Conservation (phyloP, 305 asterid genomes). For the Salvia sclarea region DNA sequence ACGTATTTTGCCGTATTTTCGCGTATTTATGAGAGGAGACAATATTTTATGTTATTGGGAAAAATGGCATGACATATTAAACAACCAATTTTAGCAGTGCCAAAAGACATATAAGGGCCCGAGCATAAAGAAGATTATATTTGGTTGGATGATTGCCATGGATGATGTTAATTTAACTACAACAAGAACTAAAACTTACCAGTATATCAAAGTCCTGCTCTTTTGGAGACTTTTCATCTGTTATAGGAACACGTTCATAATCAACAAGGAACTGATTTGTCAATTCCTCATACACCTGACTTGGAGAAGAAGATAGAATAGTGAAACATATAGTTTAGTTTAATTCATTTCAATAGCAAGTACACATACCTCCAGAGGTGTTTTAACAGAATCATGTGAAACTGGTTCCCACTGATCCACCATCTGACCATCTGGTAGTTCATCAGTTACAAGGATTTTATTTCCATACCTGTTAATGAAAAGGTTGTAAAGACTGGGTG, state of each 20-base stretch:
- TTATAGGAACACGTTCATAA: conserved; percentile 94
- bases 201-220: conserved; percentile 96
- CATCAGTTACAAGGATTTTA: conserved; percentile 98
- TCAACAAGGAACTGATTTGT: conserved; percentile 78
- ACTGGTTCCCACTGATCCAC: conserved; percentile 99
- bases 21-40: background rate
- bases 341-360: conserved; percentile 22
- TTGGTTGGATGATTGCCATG: conserved; percentile 20
- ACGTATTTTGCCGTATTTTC: too few species aligned
- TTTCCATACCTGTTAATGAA: conserved; percentile 83
- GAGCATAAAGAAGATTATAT: conserved; percentile 22
- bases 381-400: conserved; percentile 74
- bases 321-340: conserved; percentile 35
- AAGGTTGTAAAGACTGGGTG: conserved; percentile 34
- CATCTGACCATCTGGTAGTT: conserved; percentile 99
- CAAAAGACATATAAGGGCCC: conserved; percentile 1
- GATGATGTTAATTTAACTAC: conserved; percentile 15
- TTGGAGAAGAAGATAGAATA: conserved; percentile 37
- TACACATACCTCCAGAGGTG: conserved; percentile 83
- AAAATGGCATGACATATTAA: conserved; percentile 16
- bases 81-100: conserved; percentile 19
- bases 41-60: background rate
- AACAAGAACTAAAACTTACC: conserved; percentile 54
- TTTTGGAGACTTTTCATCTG: conserved; percentile 97
- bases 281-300: conserved; percentile 91